Percentiles rank a stretch among this genome's conserved stretches.
phyloP scores from a whole-genome alignment of 2,329 filamentous ascomycete species.

The Septoria linicola region DNA sequence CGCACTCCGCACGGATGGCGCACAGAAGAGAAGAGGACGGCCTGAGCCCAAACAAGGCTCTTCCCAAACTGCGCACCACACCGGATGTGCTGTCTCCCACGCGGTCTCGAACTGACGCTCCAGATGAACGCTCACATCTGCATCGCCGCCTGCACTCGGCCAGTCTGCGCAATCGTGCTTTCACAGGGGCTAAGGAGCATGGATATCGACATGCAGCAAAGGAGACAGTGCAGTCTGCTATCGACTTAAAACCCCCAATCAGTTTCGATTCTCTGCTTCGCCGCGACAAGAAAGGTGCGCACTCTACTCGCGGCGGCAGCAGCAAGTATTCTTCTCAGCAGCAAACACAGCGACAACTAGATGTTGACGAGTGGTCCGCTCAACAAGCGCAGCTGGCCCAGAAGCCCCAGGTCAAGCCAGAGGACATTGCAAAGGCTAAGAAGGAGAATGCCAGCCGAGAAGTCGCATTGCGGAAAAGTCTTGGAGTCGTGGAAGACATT shows the following conservation, averaged over 20 bases:
- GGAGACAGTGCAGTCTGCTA: constrained; percentile 47
- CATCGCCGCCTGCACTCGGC: constrained; percentile 26
- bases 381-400: constrained; percentile 23
- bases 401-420: constrained; percentile 36
- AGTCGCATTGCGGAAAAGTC: constrained; percentile 41
- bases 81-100: constrained; percentile 19
- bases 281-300: constrained; percentile 34
- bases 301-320: constrained; percentile 29
- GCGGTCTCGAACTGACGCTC: constrained; percentile 25
- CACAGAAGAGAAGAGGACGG: constrained; percentile 13
- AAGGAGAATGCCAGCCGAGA: constrained; percentile 42
- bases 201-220: constrained; percentile 36
- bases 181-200: constrained; percentile 25
- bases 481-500: constrained; percentile 51
- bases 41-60: constrained; percentile 13
- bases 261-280: constrained; percentile 46
- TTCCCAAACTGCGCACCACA: constrained; percentile 24
- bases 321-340: constrained; percentile 15
- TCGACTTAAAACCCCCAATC: constrained; percentile 46
- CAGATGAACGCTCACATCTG: constrained; percentile 23
- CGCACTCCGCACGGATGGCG: neutral
- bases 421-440: constrained; percentile 43
- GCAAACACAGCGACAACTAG: constrained; percentile 15
- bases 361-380: constrained; percentile 20
- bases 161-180: constrained; percentile 26